These are phyloP conservation scores for Voacanga thouarsii DNA, from an alignment of 257 asterid genomes.

Conservation along the genomic window DNA sequence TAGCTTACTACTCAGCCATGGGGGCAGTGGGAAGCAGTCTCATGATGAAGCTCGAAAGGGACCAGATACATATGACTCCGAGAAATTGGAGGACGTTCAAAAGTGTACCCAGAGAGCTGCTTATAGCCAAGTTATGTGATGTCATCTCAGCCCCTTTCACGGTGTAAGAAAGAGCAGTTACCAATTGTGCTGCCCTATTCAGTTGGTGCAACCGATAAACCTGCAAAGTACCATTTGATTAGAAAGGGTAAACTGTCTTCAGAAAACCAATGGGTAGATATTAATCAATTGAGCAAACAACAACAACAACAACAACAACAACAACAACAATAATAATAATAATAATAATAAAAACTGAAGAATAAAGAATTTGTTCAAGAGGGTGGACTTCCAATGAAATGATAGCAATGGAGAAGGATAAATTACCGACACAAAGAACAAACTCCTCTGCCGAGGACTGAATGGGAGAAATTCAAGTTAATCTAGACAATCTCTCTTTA, in stretches of 20 bases:
- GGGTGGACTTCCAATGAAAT: not conserved
- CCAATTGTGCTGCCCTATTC: constrained; percentile 92
- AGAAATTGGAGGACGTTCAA: constrained; percentile 83
- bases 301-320: not conserved
- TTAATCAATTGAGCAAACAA: not conserved
- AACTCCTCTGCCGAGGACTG: not conserved
- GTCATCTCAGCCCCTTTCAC: constrained; percentile 96
- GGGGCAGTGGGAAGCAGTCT: constrained; percentile 51
- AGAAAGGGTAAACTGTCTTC: not conserved
- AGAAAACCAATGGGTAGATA: not conserved
- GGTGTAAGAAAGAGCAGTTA: constrained; percentile 85
- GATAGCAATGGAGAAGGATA: not conserved
- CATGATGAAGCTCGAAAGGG: constrained; percentile 90
- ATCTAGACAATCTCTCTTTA: not conserved
- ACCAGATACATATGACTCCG: constrained; percentile 87
- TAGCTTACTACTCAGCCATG: constrained; percentile 27
- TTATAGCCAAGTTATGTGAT: constrained; percentile 83
- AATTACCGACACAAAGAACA: not conserved
- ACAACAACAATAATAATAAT: not conserved
- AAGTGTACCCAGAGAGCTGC: constrained; percentile 66
- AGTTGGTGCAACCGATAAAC: constrained; percentile 94
- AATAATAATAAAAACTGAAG: too few relatives aligned
- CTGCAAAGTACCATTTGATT: constrained; percentile 27
- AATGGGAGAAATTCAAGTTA: not conserved
- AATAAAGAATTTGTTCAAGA: not conserved